Conservation (phyloP, 768 basidiomycete species). For the Boletellus ananas region DNA sequence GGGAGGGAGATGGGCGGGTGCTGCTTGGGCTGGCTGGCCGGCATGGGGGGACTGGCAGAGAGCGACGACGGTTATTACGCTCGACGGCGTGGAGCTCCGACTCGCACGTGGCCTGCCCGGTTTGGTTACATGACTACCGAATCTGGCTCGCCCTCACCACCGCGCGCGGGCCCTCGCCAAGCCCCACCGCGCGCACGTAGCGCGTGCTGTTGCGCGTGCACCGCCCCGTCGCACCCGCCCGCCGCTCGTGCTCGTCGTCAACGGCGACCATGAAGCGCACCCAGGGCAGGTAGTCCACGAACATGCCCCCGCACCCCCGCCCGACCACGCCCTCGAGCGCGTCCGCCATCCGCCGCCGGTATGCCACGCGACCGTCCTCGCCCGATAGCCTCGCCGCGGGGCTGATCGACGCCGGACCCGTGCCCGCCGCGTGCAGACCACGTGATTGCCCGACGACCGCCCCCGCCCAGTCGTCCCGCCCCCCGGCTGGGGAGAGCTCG, state of each 20-base stretch:
- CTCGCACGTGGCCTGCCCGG: too few relatives aligned
- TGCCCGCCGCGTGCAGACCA: constrained; percentile 34
- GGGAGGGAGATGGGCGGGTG: constrained; percentile 55
- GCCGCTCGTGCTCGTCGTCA: constrained; percentile 48
- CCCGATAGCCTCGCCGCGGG: constrained; percentile 11
- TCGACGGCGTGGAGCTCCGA: too few relatives aligned
- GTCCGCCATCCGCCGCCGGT: constrained; percentile 40
- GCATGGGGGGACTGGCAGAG: constrained; percentile 1
- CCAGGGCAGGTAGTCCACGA: constrained; percentile 69
- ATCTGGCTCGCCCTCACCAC: too few relatives aligned
- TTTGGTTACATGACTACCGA: background rate
- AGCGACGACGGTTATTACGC: background rate
- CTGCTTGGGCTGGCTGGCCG: constrained; percentile 28
- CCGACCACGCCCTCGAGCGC: constrained; percentile 50
- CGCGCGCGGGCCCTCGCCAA: too few relatives aligned
- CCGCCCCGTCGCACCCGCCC: constrained; percentile 35
- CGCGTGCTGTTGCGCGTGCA: constrained; percentile 57
- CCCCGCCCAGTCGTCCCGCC: constrained; percentile 42
- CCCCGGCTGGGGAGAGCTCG: constrained; percentile 45
- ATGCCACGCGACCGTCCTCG: constrained; percentile 35
- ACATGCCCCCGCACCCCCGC: constrained; percentile 31
- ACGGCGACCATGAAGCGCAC: constrained; percentile 58
- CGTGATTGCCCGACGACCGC: constrained; percentile 47
- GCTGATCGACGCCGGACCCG: constrained; percentile 36
- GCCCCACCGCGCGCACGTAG: constrained; percentile 32